Evolutionary conservation across 306 rosid species (phyloP).

Genomic region (Cotoneaster glaucophyllus): DNA sequence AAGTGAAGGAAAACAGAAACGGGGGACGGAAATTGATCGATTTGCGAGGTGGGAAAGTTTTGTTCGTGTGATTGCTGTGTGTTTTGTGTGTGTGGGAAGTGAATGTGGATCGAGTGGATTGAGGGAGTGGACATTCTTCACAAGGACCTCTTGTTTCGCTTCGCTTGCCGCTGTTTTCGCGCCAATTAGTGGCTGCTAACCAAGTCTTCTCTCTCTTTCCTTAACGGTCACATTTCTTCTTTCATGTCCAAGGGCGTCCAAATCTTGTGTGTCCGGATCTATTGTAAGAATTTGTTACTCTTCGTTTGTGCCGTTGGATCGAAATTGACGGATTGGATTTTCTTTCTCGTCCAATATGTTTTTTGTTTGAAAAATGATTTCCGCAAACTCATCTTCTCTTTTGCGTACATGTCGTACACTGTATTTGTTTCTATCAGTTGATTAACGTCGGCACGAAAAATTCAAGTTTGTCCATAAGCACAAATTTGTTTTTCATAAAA

Average conservation of each 20-base stretch:
- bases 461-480: too few species aligned
- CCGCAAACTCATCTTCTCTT: neutral
- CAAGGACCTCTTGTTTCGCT: conserved; percentile 63
- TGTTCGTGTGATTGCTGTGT: conserved; percentile 15
- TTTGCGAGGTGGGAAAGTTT: conserved; percentile 11
- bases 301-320: neutral
- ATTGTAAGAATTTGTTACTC: neutral
- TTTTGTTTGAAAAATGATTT: neutral
- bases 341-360: neutral
- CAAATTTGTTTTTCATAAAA: too few species aligned
- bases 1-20: conserved; percentile 4
- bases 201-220: conserved; percentile 29
- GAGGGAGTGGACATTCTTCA: conserved; percentile 62
- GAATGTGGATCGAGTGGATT: conserved; percentile 45
- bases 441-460: too few species aligned
- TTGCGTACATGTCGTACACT: fast-evolving
- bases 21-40: conserved; percentile 10
- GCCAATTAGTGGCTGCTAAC: conserved; percentile 67
- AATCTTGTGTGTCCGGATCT: neutral
- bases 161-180: conserved; percentile 59
- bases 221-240: neutral
- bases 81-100: conserved; percentile 24
- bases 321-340: neutral
- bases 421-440: neutral
- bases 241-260: neutral